Evolutionary conservation across 768 basidiomycete genomes (phyloP).

Genomic region (Coprinellus micaceus): DNA sequence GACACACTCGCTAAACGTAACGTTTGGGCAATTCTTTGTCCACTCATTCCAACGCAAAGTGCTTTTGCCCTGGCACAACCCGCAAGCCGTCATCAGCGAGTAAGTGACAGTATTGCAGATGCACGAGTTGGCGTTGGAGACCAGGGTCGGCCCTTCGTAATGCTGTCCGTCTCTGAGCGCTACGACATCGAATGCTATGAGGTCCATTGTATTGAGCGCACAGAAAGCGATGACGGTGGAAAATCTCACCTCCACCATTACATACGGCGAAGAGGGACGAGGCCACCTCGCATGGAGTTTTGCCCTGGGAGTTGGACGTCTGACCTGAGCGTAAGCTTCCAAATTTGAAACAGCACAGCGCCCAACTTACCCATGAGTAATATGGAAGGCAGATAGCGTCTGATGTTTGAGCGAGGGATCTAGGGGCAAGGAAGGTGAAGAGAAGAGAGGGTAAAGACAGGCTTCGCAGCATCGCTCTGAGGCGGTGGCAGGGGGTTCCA

Average conservation of each 20-base stretch:
- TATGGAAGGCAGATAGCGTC: constrained; percentile 38
- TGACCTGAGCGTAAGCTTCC: constrained; percentile 13
- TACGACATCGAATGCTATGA: constrained; percentile 30
- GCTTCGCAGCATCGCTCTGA: background rate
- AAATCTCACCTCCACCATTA: constrained; percentile 35
- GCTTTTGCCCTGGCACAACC: constrained; percentile 46
- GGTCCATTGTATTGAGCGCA: background rate
- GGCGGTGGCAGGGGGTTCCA: background rate
- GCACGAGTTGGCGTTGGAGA: constrained; percentile 38
- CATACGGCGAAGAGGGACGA: constrained; percentile 43
- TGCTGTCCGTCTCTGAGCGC: constrained; percentile 26
- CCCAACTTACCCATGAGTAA: constrained; percentile 36
- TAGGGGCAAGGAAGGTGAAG: background rate
- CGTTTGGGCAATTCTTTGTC: constrained; percentile 42
- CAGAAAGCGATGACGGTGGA: background rate
- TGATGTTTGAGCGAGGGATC: constrained; percentile 28
- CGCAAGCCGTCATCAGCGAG: constrained; percentile 55
- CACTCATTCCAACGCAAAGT: constrained; percentile 46
- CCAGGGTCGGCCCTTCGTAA: constrained; percentile 38
- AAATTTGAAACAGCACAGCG: background rate
- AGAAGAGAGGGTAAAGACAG: constrained; percentile 1
- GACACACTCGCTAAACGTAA: constrained; percentile 28
- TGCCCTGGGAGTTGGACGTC: constrained; percentile 42
- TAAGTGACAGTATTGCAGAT: constrained; percentile 58
- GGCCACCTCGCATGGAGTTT: constrained; percentile 46